A percentile compares a stretch with the other conserved stretches of the same genome.
Evolutionary conservation across 2,329 filamentous ascomycete species (phyloP).

Genomic region (Neonectria neomacrospora): DNA sequence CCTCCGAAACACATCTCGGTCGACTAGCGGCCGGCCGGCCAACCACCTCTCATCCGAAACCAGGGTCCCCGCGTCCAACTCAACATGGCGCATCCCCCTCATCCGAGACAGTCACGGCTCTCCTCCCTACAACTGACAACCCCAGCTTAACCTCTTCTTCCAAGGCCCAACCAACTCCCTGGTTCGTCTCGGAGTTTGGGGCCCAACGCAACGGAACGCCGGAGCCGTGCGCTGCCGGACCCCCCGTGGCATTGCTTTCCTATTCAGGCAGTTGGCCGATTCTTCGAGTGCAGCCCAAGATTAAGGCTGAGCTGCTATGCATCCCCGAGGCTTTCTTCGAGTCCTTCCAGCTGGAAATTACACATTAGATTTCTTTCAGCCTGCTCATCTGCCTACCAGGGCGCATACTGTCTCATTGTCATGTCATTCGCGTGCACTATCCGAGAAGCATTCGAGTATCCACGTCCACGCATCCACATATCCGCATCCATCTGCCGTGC

Average conservation of each 20-base stretch:
- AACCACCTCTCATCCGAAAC: neutral
- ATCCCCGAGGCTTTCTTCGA: neutral
- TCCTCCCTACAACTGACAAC: no score
- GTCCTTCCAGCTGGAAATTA: neutral
- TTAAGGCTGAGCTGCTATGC: neutral
- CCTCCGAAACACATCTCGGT: neutral
- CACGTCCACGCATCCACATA: neutral
- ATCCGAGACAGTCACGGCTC: no score
- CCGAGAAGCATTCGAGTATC: neutral
- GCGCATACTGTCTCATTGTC: neutral
- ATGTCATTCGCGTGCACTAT: neutral
- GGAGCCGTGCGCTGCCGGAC: neutral
- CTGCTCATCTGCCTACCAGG: neutral
- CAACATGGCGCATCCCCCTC: no score
- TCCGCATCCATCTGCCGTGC: slow-evolving; percentile 1
- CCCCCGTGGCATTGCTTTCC: neutral
- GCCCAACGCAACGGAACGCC: neutral
- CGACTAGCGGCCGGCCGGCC: no score
- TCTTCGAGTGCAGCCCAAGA: no score
- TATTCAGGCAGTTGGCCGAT: neutral
- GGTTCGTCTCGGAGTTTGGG: neutral
- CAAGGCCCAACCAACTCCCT: neutral
- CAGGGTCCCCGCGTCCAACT: neutral
- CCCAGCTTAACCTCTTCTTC: no score
- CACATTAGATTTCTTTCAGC: neutral